Evolutionary conservation across 139 green algal species (phyloP).

Genomic region (Chlorella ohadii): DNA sequence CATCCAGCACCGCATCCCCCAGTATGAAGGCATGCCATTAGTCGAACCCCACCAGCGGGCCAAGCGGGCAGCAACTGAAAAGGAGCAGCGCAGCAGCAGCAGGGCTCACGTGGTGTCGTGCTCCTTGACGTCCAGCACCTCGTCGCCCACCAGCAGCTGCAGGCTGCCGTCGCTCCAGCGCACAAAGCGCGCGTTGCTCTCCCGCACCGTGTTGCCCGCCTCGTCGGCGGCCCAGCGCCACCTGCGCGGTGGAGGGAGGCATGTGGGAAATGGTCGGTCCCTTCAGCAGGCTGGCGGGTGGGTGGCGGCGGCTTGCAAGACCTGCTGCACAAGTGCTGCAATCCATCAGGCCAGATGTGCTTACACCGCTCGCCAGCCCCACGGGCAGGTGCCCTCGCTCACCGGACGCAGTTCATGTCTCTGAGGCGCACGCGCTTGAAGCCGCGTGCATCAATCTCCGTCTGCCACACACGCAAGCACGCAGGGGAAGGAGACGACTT

Average conservation of each 20-base stretch:
- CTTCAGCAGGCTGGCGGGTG: too few relatives aligned
- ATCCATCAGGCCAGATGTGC: too few relatives aligned
- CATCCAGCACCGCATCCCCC: slow-evolving; percentile 80
- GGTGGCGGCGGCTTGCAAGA: too few relatives aligned
- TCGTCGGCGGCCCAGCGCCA: slow-evolving; percentile 50
- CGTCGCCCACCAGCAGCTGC: slow-evolving; percentile 78
- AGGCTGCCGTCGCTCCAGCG: slow-evolving; percentile 80
- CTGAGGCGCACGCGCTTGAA: slow-evolving; percentile 40
- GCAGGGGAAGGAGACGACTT: too few relatives aligned
- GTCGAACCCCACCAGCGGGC: background rate
- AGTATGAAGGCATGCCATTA: too few relatives aligned
- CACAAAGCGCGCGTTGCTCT: slow-evolving; percentile 85
- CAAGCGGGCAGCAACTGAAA: too few relatives aligned
- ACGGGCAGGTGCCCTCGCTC: background rate
- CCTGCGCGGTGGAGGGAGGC: slow-evolving; percentile 1
- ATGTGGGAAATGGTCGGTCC: too few relatives aligned
- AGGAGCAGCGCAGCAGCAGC: background rate
- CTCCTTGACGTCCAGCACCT: slow-evolving; percentile 76
- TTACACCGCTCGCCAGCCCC: too few relatives aligned
- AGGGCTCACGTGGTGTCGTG: slow-evolving; percentile 51
- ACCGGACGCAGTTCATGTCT: slow-evolving; percentile 59
- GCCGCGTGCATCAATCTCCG: slow-evolving; percentile 28
- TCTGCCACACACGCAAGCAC: too few relatives aligned
- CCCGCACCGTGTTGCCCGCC: slow-evolving; percentile 38
- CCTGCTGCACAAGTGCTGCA: too few relatives aligned